Conservation (phyloP, 805 yeast genomes). For the Ogataea zsoltii region DNA sequence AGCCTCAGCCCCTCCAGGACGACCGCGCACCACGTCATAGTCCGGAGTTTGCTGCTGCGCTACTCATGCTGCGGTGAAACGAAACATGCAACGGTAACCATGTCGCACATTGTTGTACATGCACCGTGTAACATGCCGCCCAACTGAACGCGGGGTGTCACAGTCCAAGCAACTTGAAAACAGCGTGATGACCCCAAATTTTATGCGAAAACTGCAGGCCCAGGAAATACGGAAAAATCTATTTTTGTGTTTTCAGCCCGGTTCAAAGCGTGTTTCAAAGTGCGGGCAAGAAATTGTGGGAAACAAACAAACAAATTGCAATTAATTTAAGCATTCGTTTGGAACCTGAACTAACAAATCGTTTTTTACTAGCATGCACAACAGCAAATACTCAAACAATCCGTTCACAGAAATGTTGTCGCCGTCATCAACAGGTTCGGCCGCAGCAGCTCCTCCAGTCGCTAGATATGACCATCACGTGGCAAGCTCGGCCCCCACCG, state of each 20-base stretch:
- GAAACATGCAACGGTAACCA: neutral
- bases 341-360: too few species aligned
- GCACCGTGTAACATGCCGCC: too few species aligned
- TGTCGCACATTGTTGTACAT: neutral
- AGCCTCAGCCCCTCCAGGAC: constrained; percentile 1
- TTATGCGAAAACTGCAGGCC: constrained; percentile 1
- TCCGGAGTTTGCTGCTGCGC: constrained; percentile 2
- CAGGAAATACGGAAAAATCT: neutral
- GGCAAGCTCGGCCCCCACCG: neutral
- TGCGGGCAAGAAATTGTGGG: neutral
- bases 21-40: too few species aligned
- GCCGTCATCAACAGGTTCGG: constrained; percentile 36
- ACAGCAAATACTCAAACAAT: constrained; percentile 41
- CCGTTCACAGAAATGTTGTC: constrained; percentile 54
- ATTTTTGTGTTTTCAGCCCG: constrained; percentile 1
- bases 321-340: too few species aligned
- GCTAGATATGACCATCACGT: constrained; percentile 31
- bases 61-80: neutral
- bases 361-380: constrained; percentile 7
- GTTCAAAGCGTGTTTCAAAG: constrained; percentile 1
- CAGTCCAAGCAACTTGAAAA: too few species aligned
- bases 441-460: constrained; percentile 12
- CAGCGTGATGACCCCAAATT: too few species aligned
- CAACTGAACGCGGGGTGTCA: too few species aligned
- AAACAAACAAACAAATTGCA: neutral